A percentile compares a stretch with the other conserved stretches of the same genome.
Evolutionary conservation across 2,329 filamentous ascomycete genomes (phyloP).

Genomic region (Penicillium sp.): DNA sequence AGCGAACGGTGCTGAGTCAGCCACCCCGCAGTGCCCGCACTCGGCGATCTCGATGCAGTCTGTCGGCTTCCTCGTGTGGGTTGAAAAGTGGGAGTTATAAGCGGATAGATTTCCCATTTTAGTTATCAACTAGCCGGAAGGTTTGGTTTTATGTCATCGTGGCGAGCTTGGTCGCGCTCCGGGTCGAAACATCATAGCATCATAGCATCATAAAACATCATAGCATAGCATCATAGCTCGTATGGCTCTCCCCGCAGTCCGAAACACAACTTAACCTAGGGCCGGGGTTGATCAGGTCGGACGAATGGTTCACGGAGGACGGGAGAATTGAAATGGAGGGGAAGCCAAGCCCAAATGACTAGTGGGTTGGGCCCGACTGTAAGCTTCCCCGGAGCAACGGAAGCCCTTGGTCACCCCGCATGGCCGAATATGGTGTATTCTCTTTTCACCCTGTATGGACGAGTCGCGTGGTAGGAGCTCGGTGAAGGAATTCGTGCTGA

Average conservation of each 20-base stretch:
- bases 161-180: background rate
- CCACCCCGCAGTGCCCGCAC: slow-evolving; percentile 4
- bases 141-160: background rate
- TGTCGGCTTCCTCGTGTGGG: background rate
- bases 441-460: slow-evolving; percentile 1
- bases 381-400: slow-evolving; percentile 37
- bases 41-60: slow-evolving; percentile 1
- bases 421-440: slow-evolving; percentile 25
- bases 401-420: slow-evolving; percentile 33
- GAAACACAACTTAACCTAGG: background rate
- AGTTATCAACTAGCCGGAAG: background rate
- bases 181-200: background rate
- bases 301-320: slow-evolving; percentile 9
- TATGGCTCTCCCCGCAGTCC: background rate
- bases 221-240: background rate
- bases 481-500: background rate
- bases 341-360: background rate
- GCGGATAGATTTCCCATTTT: background rate
- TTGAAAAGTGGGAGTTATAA: background rate
- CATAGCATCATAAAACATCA: background rate
- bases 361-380: background rate
- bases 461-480: background rate
- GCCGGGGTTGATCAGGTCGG: slow-evolving; percentile 11
- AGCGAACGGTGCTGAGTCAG: background rate
- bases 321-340: background rate